Percentiles rank a stretch among this genome's conserved stretches.
phyloP scores from a whole-genome alignment of 2,329 filamentous ascomycete genomes.

The Coniella vitis region DNA sequence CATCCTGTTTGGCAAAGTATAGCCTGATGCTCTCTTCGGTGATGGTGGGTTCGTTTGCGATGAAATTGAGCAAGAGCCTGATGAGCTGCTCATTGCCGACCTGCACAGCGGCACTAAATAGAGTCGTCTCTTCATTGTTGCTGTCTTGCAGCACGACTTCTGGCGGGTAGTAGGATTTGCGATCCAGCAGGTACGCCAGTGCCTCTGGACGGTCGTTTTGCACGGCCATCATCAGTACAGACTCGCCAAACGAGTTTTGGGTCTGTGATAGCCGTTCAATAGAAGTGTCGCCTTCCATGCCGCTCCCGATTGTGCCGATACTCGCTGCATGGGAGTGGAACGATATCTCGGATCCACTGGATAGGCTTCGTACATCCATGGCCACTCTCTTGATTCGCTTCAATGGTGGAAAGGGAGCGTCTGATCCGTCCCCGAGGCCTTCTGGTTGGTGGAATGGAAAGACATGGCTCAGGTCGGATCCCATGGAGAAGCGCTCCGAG shows the following conservation, averaged over 20 bases:
- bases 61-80: constrained; percentile 64
- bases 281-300: constrained; percentile 78
- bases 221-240: constrained; percentile 80
- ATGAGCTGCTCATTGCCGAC: constrained; percentile 70
- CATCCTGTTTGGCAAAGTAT: constrained; percentile 74
- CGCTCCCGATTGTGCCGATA: constrained; percentile 64
- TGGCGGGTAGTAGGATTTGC: constrained; percentile 69
- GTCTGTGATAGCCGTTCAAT: constrained; percentile 72
- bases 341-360: constrained; percentile 77
- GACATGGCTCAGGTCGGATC: constrained; percentile 68
- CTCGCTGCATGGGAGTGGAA: constrained; percentile 75
- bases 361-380: constrained; percentile 84
- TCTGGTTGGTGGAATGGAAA: constrained; percentile 76
- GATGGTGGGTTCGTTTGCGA: constrained; percentile 45
- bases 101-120: constrained; percentile 87
- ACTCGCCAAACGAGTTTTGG: constrained; percentile 66
- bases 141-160: constrained; percentile 70
- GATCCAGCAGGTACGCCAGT: constrained; percentile 71
- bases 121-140: constrained; percentile 83
- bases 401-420: constrained; percentile 27
- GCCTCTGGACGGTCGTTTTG: constrained; percentile 64
- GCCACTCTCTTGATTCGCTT: constrained; percentile 72
- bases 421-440: constrained; percentile 27
- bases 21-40: constrained; percentile 47
- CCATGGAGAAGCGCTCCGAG: constrained; percentile 47